Conservation (phyloP, 257 asterid genomes). For the Petunia axillaris region DNA sequence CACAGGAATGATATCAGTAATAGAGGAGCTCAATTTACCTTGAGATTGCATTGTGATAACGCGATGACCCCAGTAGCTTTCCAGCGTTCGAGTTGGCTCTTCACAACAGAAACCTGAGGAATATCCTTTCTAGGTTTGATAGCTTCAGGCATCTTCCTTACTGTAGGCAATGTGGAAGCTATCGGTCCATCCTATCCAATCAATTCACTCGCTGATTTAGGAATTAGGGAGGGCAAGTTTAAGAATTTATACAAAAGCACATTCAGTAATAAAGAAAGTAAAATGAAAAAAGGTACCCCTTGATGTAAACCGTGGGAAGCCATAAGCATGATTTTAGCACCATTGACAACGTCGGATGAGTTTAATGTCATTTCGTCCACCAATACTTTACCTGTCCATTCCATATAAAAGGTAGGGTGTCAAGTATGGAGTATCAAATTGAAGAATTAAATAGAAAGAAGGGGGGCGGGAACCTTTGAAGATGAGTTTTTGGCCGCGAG, state of each 20-base stretch:
- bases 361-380: conserved; percentile 63
- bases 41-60: conserved; percentile 56
- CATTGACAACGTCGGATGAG: conserved; percentile 54
- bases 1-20: not conserved
- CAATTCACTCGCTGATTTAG: not conserved
- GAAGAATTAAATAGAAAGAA: not conserved
- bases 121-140: conserved; percentile 38
- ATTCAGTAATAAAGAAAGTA: not conserved
- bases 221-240: not conserved
- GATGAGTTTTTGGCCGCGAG: conserved; percentile 95
- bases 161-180: conserved; percentile 33
- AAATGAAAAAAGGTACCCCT: conserved; percentile 59
- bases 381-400: conserved; percentile 57
- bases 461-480: conserved; percentile 54
- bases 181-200: conserved; percentile 66
- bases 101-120: conserved; percentile 39
- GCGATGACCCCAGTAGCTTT: conserved; percentile 71
- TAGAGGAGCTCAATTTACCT: conserved; percentile 42
- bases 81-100: conserved; percentile 68
- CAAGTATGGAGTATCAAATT: too few relatives aligned
- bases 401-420: too few relatives aligned
- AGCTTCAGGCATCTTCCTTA: conserved; percentile 37
- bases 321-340: conserved; percentile 88
- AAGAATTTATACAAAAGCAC: too few relatives aligned
- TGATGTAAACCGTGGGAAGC: conserved; percentile 92